Evolutionary conservation across 257 asterid species (phyloP).

Genomic region (Lavandula angustifolia): DNA sequence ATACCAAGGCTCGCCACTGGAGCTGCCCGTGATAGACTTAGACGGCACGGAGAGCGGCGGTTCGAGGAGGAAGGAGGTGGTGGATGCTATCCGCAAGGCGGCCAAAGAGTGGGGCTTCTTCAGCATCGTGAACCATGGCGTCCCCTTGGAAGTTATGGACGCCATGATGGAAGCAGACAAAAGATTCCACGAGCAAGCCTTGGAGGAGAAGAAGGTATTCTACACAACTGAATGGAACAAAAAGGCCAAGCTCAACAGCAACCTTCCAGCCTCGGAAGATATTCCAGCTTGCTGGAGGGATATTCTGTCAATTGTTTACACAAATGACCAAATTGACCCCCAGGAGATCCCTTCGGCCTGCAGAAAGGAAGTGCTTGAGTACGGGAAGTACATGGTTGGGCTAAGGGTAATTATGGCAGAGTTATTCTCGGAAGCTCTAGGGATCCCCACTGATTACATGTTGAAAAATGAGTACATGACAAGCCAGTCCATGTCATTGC

Average conservation of each 20-base stretch:
- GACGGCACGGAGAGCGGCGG: slow-evolving; percentile 12
- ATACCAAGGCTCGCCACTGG: neutral
- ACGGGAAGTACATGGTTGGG: slow-evolving; percentile 35
- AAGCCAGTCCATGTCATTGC: slow-evolving; percentile 37
- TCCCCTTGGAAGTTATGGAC: slow-evolving; percentile 37
- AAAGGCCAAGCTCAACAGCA: slow-evolving; percentile 34
- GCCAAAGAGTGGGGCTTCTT: slow-evolving; percentile 42
- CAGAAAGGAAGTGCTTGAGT: slow-evolving; percentile 40
- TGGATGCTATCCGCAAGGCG: slow-evolving; percentile 37
- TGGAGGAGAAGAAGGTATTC: slow-evolving; percentile 17
- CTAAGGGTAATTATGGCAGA: slow-evolving; percentile 38
- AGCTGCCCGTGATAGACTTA: slow-evolving; percentile 41
- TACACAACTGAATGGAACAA: slow-evolving; percentile 29
- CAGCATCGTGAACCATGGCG: slow-evolving; percentile 35
- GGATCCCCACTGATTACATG: slow-evolving; percentile 34
- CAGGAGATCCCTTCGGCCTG: slow-evolving; percentile 29
- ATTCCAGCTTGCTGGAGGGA: slow-evolving; percentile 45
- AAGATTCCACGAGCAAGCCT: slow-evolving; percentile 41
- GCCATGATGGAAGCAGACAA: slow-evolving; percentile 33
- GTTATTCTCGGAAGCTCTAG: slow-evolving; percentile 43
- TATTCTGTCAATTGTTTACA: slow-evolving; percentile 22
- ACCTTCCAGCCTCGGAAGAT: slow-evolving; percentile 4
- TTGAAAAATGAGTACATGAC: slow-evolving; percentile 42
- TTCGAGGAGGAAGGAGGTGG: slow-evolving; percentile 24
- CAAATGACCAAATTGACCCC: slow-evolving; percentile 32